Base-by-base conservation (phyloP, 495 filamentous ascomycete genomes). In the Chaetomium cochliodes region DNA sequence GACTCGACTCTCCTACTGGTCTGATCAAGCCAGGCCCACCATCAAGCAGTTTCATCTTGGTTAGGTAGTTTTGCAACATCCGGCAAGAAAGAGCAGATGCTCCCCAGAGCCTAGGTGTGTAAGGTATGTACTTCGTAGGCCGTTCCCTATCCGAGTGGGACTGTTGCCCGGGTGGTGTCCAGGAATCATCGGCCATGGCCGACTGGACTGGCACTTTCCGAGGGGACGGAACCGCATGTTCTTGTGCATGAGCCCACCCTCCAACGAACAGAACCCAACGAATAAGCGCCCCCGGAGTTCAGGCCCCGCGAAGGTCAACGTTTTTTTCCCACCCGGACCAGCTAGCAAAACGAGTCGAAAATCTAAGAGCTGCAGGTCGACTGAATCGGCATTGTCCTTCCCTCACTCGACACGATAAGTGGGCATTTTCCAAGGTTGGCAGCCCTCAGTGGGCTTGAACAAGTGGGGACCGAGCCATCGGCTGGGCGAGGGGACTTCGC, bases 341-440 rank as follows among this genome's bases (percentile, higher is more conserved):
- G 26, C 30, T 28, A 51, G 46, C 5, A 59, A 59, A 16, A 41
- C 23, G 53, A 28, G 26, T 50, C 53, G 46, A 26, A 58, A 44
- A 49, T 37, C 51, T 58, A 53, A 51, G 50, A 51, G 28, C 66
- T 68, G 66, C 66, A 68, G 58, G 49, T 62, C 66, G 66, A 65
- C 62, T 49, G 53, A 68, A 68, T 39, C 25, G 62, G 66, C 61
- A 54, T 46, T 41, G 39, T 58, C 28, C 61, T 56, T 57, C 28
- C 22, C 39, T 39, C 60, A 8, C 53, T 18, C 20, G 50, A 41
- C 58, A 57, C 57, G 23, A 30, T 50, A 33, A 51, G 58, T 47
- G 56, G 51, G n/a, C 50, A 13, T 49, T 25, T 44, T 54, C 55
- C 59, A 33, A 56, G 60, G 60, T 56, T 47, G 52, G 15, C 55